Evolutionary conservation across 495 filamentous ascomycete species (phyloP).

Genomic region (Xanthoparmelia taractica): DNA sequence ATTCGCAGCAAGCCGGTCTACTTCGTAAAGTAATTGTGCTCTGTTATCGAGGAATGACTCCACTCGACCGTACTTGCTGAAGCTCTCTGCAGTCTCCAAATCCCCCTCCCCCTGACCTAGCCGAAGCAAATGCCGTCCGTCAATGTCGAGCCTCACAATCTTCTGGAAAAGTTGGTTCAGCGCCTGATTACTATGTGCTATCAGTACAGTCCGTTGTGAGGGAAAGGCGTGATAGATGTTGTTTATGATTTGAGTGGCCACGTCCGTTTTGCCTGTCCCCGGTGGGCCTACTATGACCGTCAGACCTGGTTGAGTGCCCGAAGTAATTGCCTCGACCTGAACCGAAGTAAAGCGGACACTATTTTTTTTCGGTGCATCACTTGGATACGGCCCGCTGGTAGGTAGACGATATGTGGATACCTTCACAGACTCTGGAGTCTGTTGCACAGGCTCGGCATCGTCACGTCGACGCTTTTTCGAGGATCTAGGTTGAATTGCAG

Average conservation of each 20-base stretch:
- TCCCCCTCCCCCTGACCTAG: constrained; percentile 95
- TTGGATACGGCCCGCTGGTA: constrained; percentile 85
- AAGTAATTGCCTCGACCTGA: constrained; percentile 87
- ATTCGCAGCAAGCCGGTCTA: constrained; percentile 74
- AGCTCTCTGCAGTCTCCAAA: constrained; percentile 74
- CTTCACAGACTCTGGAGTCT: constrained; percentile 56
- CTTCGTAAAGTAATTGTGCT: constrained; percentile 68
- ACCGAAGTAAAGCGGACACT: constrained; percentile 79
- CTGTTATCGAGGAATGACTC: constrained; percentile 93
- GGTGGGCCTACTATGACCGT: constrained; percentile 93
- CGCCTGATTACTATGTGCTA: constrained; percentile 97
- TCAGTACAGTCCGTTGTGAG: constrained; percentile 78
- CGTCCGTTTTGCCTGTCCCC: constrained; percentile 96
- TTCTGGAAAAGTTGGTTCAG: constrained; percentile 99
- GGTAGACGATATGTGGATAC: constrained; percentile 89
- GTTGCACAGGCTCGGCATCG: constrained; percentile 56
- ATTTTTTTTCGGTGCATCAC: constrained; percentile 80
- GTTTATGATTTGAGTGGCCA: constrained; percentile 96
- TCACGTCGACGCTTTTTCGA: constrained; percentile 77
- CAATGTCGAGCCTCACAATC: constrained; percentile 89
- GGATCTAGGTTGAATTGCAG: constrained; percentile 37
- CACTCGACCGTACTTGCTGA: constrained; percentile 91
- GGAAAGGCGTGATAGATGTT: constrained; percentile 99
- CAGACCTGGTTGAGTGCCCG: constrained; percentile 88
- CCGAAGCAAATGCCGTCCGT: constrained; percentile 86